Base-by-base conservation (phyloP, 164 flowering plant genomes). In the Vitis amurensis region DNA sequence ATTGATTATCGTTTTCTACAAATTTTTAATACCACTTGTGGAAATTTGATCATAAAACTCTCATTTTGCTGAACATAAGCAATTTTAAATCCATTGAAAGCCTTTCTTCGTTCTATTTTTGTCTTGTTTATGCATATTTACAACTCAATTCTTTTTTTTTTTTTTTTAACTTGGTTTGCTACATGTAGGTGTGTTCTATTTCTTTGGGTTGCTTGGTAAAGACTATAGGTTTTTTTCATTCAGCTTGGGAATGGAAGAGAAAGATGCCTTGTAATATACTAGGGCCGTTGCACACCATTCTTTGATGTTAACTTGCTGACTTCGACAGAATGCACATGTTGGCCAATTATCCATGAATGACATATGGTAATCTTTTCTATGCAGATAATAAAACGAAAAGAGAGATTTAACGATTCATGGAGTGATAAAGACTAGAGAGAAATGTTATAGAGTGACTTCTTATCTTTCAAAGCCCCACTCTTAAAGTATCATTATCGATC, bases 371-470 rank as follows among this genome's bases (percentile, higher is more conserved):
- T 78, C 73, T 84, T 85, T 79, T 86, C 73, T 68, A 78, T 90
- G 94, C 94, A 90, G 92, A 90, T 90, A 73, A 71, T 81, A 79
- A 79, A 81, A 81, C 83, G 86, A 83, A 83, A 85, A 76, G 83
- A 75, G 80, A 77, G 78, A 81, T 73, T 80, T 87, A 85, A 84
- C 82, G 80, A 82, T 80, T 55, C 87, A 76, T 67, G 80, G 86
- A 76, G 77, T 81, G 82, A 80, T 76, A 90, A 84, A 80, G 89
- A 72, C 70, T 81, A 81, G 79, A 70, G 80, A 72, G 76, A 81
- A 81, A 80, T 76, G 81, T 71, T 76, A 61, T 78, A 85, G 77
- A 84, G 87, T 87, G 84, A 67, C 78, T 76, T 79, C 72, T 61
- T 73, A 67, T 68, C 70, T 73, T 76, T 76, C 73, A 78, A 80